These are phyloP conservation scores for Cyclotella choctawhatcheeana DNA, from an alignment of 108 stramenopile genomes.

Conservation along the genomic window DNA sequence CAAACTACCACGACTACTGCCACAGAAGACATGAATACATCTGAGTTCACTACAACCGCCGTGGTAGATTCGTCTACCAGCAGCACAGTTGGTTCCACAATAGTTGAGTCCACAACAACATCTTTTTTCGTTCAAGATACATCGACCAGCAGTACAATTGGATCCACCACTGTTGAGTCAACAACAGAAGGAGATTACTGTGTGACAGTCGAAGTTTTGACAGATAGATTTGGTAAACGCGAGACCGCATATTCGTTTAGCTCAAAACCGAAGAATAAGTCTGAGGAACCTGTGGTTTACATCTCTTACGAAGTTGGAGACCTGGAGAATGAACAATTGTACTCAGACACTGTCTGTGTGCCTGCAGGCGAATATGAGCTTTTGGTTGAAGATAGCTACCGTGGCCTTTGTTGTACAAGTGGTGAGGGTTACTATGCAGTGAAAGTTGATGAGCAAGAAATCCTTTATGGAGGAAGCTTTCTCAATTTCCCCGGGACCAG, in stretches of 20 bases:
- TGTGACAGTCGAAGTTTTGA: constrained; percentile 24
- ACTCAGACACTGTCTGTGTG: constrained; percentile 20
- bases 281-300: constrained; percentile 6
- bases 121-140: no score
- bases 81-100: no score
- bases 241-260: constrained; percentile 28
- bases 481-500: neutral
- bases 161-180: no score
- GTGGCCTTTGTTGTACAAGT: constrained; percentile 18
- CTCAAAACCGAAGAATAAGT: neutral
- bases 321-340: constrained; percentile 4
- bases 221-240: constrained; percentile 22
- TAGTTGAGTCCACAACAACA: no score
- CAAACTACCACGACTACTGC: neutral
- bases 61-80: no score
- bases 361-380: constrained; percentile 17
- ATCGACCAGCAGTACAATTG: no score
- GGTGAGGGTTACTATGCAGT: constrained; percentile 26
- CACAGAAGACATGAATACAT: no score
- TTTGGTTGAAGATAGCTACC: constrained; percentile 7
- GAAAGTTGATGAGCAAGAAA: constrained; percentile 25
- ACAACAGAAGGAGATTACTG: constrained; percentile 36
- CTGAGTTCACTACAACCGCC: no score
- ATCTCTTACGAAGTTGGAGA: constrained; percentile 1
- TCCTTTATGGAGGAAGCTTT: constrained; percentile 21